Conservation (phyloP, 164 flowering plant genomes). For the Stephania cephalantha region DNA sequence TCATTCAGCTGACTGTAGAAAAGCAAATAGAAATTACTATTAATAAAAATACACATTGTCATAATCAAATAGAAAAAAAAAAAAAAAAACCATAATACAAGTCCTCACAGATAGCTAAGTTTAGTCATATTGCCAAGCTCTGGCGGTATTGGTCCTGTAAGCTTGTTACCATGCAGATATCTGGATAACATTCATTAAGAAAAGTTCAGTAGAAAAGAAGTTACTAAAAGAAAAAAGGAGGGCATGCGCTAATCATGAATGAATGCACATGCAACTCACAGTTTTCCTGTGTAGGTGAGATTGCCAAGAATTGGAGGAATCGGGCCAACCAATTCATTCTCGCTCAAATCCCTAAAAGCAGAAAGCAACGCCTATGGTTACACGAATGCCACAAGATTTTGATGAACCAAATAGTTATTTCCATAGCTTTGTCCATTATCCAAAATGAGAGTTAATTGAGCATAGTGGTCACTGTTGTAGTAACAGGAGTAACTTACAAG, state of each 20-base stretch:
- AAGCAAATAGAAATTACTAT: neutral
- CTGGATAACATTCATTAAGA: constrained; percentile 23
- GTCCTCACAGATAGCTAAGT: constrained; percentile 82
- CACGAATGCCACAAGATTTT: too few relatives aligned
- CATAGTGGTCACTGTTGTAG: neutral
- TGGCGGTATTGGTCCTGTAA: constrained; percentile 81
- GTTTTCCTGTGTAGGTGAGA: constrained; percentile 76
- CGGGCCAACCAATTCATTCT: constrained; percentile 73
- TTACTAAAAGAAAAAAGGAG: neutral
- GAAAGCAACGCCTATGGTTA: too few relatives aligned
- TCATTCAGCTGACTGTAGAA: constrained; percentile 70
- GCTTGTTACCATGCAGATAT: constrained; percentile 86
- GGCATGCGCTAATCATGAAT: neutral
- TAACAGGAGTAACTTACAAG: constrained; percentile 44
- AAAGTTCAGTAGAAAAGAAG: neutral
- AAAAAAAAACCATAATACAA: too few relatives aligned
- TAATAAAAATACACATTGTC: neutral
- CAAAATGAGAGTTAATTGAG: neutral
- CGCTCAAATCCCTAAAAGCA: constrained; percentile 73
- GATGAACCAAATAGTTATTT: neutral
- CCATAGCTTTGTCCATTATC: neutral
- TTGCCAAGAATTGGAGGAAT: constrained; percentile 91
- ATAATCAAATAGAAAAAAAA: neutral
- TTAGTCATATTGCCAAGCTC: constrained; percentile 95
- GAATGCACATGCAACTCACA: constrained; percentile 40